A percentile compares a stretch with the other conserved stretches of the same genome.
Evolutionary conservation across 2,329 filamentous ascomycete genomes (phyloP).

Genomic region (Elsinoe batatas): DNA sequence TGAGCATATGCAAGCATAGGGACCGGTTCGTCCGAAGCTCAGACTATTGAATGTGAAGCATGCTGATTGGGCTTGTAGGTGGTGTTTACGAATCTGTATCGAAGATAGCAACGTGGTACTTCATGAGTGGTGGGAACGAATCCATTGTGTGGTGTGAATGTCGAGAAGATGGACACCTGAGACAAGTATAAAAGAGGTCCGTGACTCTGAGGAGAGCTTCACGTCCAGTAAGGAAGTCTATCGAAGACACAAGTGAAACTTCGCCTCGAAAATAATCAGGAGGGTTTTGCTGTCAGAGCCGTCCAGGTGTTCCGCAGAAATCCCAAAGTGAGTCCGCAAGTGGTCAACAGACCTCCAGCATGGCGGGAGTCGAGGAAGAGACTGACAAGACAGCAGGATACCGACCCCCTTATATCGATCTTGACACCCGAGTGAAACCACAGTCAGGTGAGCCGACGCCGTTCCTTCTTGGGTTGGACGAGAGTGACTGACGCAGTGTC

Average conservation of each 20-base stretch:
- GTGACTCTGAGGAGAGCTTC: neutral
- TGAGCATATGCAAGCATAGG: neutral
- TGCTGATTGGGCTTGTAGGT: neutral
- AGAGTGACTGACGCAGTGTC: neutral
- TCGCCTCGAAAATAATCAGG: neutral
- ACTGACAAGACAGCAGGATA: neutral
- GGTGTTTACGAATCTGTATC: neutral
- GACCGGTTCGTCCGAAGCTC: neutral
- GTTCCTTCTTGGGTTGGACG: neutral
- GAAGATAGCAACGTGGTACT: neutral
- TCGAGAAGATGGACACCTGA: neutral
- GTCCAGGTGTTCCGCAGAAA: too few species aligned
- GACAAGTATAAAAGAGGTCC: neutral
- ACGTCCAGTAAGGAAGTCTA: neutral
- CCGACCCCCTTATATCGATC: neutral
- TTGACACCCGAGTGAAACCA: slow-evolving; percentile 4
- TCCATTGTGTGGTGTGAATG: neutral
- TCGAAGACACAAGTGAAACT: neutral
- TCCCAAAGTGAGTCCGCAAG: neutral
- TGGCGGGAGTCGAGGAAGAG: neutral
- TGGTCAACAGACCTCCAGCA: neutral
- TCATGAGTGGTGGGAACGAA: slow-evolving; percentile 1
- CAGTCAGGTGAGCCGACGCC: neutral
- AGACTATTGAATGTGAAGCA: slow-evolving; percentile 5
- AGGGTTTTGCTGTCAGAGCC: neutral